These are phyloP conservation scores for Pseudogymnoascus sp. DNA, from an alignment of 2,329 filamentous ascomycete species.

Conservation along the genomic window DNA sequence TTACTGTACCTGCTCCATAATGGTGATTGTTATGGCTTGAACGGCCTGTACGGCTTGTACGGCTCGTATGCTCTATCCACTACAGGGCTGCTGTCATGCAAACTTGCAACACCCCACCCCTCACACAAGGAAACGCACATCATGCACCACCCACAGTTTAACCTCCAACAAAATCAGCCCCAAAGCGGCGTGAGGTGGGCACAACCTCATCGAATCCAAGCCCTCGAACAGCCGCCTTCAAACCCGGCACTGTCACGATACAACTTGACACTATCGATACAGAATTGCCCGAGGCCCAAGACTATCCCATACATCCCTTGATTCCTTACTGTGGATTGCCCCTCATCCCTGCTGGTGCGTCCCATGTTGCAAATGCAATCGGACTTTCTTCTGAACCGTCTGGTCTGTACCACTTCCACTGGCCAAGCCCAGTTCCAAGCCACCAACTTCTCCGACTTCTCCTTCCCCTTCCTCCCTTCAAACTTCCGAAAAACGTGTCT, in stretches of 20 bases:
- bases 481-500: not conserved
- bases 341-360: slow-evolving; percentile 8
- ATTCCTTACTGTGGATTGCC: not conserved
- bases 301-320: slow-evolving; percentile 5
- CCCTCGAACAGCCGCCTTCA: slow-evolving; percentile 6
- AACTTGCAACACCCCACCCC: not conserved
- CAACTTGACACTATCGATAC: not conserved
- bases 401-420: slow-evolving; percentile 2
- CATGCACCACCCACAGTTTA: not conserved
- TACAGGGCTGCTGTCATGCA: slow-evolving; percentile 1
- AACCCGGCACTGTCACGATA: not conserved
- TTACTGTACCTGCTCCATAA: not conserved
- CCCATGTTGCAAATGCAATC: slow-evolving; percentile 9
- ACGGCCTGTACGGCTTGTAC: not conserved
- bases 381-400: slow-evolving; percentile 4
- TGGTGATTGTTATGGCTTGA: not conserved
- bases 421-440: slow-evolving; percentile 6
- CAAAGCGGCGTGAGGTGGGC: slow-evolving; percentile 8
- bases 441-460: slow-evolving; percentile 7
- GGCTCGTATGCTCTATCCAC: not conserved
- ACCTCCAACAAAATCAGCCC: not conserved
- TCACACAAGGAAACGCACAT: not conserved
- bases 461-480: not conserved
- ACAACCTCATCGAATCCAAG: not conserved
- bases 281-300: not conserved